Evolutionary conservation across 306 rosid genomes (phyloP).

Genomic region (Vigna trinervia): DNA sequence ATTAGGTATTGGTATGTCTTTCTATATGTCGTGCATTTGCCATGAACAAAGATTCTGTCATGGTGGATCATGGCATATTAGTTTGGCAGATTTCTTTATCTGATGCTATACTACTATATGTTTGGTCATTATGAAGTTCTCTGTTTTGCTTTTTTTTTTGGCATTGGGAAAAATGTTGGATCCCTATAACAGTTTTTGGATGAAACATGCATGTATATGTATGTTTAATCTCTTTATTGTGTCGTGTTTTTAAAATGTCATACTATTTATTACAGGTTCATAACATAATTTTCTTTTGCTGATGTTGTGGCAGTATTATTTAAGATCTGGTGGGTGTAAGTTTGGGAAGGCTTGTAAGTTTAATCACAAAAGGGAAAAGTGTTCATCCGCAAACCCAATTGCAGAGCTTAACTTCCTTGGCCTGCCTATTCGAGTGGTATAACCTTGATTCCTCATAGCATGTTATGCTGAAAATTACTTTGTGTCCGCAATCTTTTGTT

Average conservation of each 20-base stretch:
- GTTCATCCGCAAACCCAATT: constrained; percentile 46
- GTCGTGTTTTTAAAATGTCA: neutral
- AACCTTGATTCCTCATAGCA: constrained; percentile 25
- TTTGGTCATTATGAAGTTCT: constrained; percentile 7
- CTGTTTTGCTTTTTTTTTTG: neutral
- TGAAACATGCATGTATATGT: constrained; percentile 26
- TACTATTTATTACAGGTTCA: constrained; percentile 37
- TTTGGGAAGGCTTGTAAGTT: constrained; percentile 82
- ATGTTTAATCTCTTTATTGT: constrained; percentile 14
- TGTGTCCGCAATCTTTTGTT: constrained; percentile 13
- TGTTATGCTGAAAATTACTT: constrained; percentile 37
- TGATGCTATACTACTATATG: constrained; percentile 3
- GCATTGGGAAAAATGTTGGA: constrained; percentile 26
- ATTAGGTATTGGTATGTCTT: constrained; percentile 11
- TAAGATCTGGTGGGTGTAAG: constrained; percentile 87
- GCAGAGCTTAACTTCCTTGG: constrained; percentile 82
- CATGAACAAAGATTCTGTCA: constrained; percentile 20
- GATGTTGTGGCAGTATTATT: constrained; percentile 74
- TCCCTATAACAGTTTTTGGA: neutral
- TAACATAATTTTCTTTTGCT: constrained; percentile 33
- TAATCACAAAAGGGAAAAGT: constrained; percentile 68
- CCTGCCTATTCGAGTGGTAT: constrained; percentile 90
- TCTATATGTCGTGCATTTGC: neutral
- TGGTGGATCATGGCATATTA: neutral
- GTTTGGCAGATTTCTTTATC: constrained; percentile 12